Percentiles rank a stretch among this genome's conserved stretches.
These are phyloP conservation scores for Crithidia acanthocephali DNA, from an alignment of 208 protist genomes.

Conservation along the genomic window DNA sequence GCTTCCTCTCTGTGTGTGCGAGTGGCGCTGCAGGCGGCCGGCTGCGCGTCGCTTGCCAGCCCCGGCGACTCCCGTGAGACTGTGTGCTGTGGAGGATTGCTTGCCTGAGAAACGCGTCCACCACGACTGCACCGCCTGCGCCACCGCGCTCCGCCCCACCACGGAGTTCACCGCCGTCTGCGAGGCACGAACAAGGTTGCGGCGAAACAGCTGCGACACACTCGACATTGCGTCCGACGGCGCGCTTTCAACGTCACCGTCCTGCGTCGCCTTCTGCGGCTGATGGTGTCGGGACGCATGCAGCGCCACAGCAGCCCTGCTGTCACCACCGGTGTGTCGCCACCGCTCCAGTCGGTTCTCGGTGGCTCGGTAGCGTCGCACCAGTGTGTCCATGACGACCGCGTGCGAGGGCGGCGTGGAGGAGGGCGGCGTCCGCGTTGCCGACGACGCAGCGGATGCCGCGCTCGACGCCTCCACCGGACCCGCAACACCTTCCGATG, in stretches of 20 bases:
- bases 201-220: not conserved
- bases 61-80: not conserved
- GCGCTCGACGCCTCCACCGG: slow-evolving; percentile 1
- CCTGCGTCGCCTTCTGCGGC: not conserved
- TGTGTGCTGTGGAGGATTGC: not conserved
- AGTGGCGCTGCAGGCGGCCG: too few relatives aligned
- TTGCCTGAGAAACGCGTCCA: slow-evolving; percentile 6
- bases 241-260: not conserved
- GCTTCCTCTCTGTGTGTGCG: not conserved
- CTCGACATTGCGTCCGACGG: not conserved
- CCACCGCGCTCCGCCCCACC: not conserved
- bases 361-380: slow-evolving; percentile 29
- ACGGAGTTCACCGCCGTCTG: not conserved
- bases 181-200: not conserved
- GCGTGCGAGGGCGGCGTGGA: slow-evolving; percentile 19
- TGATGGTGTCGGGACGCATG: not conserved
- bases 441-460: not conserved
- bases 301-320: not conserved
- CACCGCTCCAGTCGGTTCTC: slow-evolving; percentile 27
- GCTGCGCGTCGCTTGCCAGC: not conserved
- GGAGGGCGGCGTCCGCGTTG: not conserved
- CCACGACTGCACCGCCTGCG: slow-evolving; percentile 23
- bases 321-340: slow-evolving; percentile 11
- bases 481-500: too few relatives aligned
- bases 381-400: slow-evolving; percentile 31